phyloP scores from a whole-genome alignment of 75 land plant genomes.

The Sequoia sempervirens region DNA sequence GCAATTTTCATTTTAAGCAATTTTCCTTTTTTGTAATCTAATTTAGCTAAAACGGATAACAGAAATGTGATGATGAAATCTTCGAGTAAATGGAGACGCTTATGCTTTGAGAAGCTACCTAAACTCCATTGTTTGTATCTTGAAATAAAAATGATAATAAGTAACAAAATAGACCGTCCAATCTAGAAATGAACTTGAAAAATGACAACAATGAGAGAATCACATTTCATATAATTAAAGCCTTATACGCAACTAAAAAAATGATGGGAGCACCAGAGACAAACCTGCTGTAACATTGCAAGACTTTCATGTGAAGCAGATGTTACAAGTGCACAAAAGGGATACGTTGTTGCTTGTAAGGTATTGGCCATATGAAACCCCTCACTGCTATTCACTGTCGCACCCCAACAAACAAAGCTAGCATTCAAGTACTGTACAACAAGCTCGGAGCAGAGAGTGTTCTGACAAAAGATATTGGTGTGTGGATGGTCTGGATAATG shows the following conservation, averaged over 20 bases:
- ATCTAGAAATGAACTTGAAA: too few species aligned
- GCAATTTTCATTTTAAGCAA: neutral
- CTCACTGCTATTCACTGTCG: conserved; percentile 24
- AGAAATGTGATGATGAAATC: neutral
- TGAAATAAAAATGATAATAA: neutral
- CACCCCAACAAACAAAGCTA: conserved; percentile 60
- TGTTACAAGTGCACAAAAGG: conserved; percentile 48
- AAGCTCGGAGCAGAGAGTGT: conserved; percentile 43
- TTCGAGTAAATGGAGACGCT: neutral
- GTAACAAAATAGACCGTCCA: neutral
- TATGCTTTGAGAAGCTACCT: neutral
- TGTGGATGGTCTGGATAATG: conserved; percentile 43
- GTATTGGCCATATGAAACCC: conserved; percentile 30
- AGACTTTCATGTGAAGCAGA: conserved; percentile 32
- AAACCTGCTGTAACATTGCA: conserved; percentile 47
- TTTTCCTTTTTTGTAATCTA: neutral
- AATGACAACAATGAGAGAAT: too few species aligned
- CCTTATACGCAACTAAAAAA: neutral
- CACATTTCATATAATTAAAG: neutral
- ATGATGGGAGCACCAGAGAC: neutral
- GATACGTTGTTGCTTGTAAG: conserved; percentile 27
- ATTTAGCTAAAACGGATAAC: neutral
- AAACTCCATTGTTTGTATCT: neutral
- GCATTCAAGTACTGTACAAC: conserved; percentile 47
- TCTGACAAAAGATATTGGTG: conserved; percentile 32